These are phyloP conservation scores for Escallonia herrerae DNA, from an alignment of 129 eudicot genomes.

Conservation along the genomic window DNA sequence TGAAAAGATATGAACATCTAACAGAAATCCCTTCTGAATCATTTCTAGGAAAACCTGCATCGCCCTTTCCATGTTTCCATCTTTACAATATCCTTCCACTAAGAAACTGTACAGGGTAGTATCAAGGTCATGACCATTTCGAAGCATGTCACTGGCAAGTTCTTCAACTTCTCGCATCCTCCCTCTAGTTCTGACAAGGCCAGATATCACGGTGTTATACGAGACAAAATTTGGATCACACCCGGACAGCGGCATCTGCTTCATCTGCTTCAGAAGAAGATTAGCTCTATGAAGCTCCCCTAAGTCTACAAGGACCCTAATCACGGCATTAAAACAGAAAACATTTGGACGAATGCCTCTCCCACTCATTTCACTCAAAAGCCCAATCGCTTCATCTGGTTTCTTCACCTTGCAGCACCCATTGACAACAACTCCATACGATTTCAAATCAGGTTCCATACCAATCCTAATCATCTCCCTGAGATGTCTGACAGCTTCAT, in stretches of 20 bases:
- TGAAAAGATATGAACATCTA: conserved; percentile 21
- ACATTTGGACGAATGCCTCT: conserved; percentile 31
- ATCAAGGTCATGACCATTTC: conserved; percentile 36
- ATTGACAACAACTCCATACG: conserved; percentile 37
- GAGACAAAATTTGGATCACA: conserved; percentile 49
- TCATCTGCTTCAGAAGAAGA: conserved; percentile 36
- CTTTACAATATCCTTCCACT: conserved; percentile 30
- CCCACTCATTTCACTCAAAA: conserved; percentile 37
- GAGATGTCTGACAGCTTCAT: conserved; percentile 45
- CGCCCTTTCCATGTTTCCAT: conserved; percentile 41
- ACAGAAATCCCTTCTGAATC: conserved; percentile 28
- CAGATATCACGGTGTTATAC: conserved; percentile 35
- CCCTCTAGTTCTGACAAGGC: conserved; percentile 35
- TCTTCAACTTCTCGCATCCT: conserved; percentile 42
- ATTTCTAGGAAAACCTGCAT: conserved; percentile 31
- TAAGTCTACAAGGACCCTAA: conserved; percentile 29
- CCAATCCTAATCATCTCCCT: conserved; percentile 35
- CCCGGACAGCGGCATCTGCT: conserved; percentile 39
- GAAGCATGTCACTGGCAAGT: conserved; percentile 43
- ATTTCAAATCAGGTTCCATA: conserved; percentile 35
- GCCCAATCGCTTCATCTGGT: conserved; percentile 37
- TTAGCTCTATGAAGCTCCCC: conserved; percentile 35
- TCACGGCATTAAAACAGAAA: conserved; percentile 39
- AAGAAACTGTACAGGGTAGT: conserved; percentile 40
- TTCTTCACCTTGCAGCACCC: conserved; percentile 42